Conservation (phyloP, 2,329 filamentous ascomycete species). For the Xylaria hypoxylon region DNA sequence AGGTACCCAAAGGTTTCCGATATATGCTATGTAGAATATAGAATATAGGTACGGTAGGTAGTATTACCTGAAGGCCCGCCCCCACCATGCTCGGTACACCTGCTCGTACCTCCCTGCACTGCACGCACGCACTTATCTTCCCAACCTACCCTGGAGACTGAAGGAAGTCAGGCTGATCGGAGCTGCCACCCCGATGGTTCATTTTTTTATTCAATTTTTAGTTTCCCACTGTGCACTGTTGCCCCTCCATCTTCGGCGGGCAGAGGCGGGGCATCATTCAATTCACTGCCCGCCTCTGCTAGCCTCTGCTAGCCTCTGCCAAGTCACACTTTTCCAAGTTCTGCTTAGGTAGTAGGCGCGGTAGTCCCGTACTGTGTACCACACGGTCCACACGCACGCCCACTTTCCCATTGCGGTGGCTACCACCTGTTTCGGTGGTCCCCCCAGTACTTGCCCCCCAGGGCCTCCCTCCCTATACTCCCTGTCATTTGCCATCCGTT, state of each 20-base stretch:
- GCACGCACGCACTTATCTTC: slow-evolving; percentile 12
- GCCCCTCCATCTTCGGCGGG: slow-evolving; percentile 21
- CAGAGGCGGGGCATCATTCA: slow-evolving; percentile 13
- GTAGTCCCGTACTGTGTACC: slow-evolving; percentile 9
- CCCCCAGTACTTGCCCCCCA: too few species aligned
- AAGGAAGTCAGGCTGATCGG: slow-evolving; percentile 6
- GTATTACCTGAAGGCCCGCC: slow-evolving; percentile 23
- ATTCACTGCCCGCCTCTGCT: not conserved
- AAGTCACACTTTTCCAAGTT: slow-evolving; percentile 3
- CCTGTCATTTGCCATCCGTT: slow-evolving; percentile 18
- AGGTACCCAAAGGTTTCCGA: slow-evolving; percentile 4
- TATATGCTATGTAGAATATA: not conserved
- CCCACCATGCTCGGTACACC: slow-evolving; percentile 32
- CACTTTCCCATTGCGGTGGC: slow-evolving; percentile 36
- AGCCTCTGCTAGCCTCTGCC: not conserved
- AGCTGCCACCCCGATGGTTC: slow-evolving; percentile 1
- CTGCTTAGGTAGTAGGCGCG: too few species aligned
- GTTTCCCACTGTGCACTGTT: slow-evolving; percentile 31
- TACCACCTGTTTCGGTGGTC: slow-evolving; percentile 6
- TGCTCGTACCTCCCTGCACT: not conserved
- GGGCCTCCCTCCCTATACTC: too few species aligned
- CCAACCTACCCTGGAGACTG: slow-evolving; percentile 18
- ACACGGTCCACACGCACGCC: not conserved
- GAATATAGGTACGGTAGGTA: not conserved
- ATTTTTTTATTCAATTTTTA: slow-evolving; percentile 8